A percentile compares a stretch with the other conserved stretches of the same genome.
Conservation (phyloP, 805 yeast species). For the Torulaspora quercuum region DNA sequence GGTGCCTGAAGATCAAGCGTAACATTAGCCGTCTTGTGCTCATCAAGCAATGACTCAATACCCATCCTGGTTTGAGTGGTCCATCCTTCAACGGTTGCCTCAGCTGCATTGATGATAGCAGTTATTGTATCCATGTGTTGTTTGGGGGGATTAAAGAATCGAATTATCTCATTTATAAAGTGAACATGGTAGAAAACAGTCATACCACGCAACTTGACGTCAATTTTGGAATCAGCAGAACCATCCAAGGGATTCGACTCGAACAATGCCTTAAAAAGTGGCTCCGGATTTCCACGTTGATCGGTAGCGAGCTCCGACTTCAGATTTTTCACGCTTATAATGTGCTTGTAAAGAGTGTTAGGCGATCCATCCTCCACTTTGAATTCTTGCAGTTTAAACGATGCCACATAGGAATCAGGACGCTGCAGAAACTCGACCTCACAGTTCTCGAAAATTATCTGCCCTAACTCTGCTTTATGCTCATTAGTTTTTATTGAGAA, state of each 20-base stretch:
- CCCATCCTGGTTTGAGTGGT: slow-evolving; percentile 89
- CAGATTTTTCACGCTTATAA: slow-evolving; percentile 75
- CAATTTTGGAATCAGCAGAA: slow-evolving; percentile 73
- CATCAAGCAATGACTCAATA: slow-evolving; percentile 86
- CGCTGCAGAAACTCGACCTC: slow-evolving; percentile 68
- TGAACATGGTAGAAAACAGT: slow-evolving; percentile 85
- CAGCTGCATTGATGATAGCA: slow-evolving; percentile 90
- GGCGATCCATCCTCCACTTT: slow-evolving; percentile 84
- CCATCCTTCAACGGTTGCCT: slow-evolving; percentile 87
- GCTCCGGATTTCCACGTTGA: slow-evolving; percentile 40
- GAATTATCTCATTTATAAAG: slow-evolving; percentile 69
- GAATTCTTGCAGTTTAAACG: slow-evolving; percentile 75
- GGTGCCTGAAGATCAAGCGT: slow-evolving; percentile 94
- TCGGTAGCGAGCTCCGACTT: slow-evolving; percentile 39
- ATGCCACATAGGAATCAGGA: slow-evolving; percentile 69
- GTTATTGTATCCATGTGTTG: slow-evolving; percentile 84
- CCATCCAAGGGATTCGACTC: slow-evolving; percentile 85
- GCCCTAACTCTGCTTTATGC: slow-evolving; percentile 53
- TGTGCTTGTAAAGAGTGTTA: slow-evolving; percentile 74
- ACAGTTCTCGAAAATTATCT: slow-evolving; percentile 79
- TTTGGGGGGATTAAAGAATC: slow-evolving; percentile 83
- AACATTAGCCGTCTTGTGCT: slow-evolving; percentile 85
- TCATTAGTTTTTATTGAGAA: slow-evolving; percentile 49
- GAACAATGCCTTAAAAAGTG: slow-evolving; percentile 76
- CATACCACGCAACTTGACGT: slow-evolving; percentile 77